Conservation (phyloP, 2,329 filamentous ascomycete species). For the Paracoccidioides brasiliensis region DNA sequence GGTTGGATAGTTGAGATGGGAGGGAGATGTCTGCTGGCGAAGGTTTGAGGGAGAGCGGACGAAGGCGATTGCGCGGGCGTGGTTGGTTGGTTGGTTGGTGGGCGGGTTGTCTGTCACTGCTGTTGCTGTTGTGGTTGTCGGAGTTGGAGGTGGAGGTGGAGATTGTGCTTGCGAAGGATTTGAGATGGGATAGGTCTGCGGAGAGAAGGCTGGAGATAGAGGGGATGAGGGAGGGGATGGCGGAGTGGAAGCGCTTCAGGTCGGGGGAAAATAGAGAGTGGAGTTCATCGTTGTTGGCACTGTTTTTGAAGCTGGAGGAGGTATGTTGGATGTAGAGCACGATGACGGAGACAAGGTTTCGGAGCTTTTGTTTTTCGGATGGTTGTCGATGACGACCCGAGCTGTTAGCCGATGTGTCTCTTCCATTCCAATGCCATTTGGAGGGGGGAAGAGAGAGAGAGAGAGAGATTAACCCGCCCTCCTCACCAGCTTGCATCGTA, state of each 20-base stretch:
- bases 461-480: too few relatives aligned
- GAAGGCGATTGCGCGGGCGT: conserved; percentile 4
- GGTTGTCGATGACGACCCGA: neutral
- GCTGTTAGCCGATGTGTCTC: neutral
- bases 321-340: conserved; percentile 24
- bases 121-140: neutral
- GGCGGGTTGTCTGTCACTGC: neutral
- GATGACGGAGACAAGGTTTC: conserved; percentile 24
- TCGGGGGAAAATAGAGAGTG: conserved; percentile 23
- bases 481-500: too few relatives aligned
- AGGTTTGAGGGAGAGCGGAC: conserved; percentile 2
- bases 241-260: conserved; percentile 23
- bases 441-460: too few relatives aligned
- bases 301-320: conserved; percentile 8
- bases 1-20: conserved; percentile 18
- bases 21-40: conserved; percentile 8
- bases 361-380: conserved; percentile 16
- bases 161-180: conserved; percentile 1
- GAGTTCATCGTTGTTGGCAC: conserved; percentile 3
- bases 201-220: conserved; percentile 6
- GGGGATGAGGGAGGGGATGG: conserved; percentile 6
- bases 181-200: conserved; percentile 7
- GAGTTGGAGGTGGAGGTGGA: neutral
- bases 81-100: neutral
- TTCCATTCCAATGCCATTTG: neutral